Conservation (phyloP, 305 asterid species). For the Fraxinus sp. region DNA sequence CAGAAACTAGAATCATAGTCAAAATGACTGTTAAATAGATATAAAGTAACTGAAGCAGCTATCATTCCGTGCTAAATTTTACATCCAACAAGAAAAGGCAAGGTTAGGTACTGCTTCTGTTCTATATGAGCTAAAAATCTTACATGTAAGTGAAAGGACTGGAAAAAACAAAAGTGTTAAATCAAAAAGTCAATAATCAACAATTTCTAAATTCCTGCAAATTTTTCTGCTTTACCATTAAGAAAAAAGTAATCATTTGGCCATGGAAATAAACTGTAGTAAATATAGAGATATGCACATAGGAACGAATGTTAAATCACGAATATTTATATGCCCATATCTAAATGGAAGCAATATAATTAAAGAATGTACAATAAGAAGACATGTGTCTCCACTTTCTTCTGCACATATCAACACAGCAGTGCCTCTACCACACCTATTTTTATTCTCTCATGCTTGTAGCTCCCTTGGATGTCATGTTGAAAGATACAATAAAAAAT, state of each 20-base stretch:
- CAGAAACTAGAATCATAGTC: conserved; percentile 7
- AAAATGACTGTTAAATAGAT: neutral
- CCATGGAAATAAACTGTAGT: neutral
- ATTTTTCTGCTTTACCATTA: neutral
- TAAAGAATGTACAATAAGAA: conserved; percentile 7
- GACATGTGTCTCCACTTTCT: neutral
- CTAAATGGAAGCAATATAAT: conserved; percentile 5
- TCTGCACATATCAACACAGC: neutral
- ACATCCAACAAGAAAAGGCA: neutral
- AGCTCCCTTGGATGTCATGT: conserved; percentile 5
- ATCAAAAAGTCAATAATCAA: neutral
- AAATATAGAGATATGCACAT: neutral
- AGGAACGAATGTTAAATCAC: neutral
- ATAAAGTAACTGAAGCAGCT: neutral
- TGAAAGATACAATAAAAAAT: neutral
- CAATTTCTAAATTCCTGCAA: neutral
- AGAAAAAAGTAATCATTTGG: neutral
- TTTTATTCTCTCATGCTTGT: neutral
- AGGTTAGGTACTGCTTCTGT: neutral
- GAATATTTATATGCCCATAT: conserved; percentile 8
- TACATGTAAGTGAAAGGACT: neutral
- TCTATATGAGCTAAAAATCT: neutral
- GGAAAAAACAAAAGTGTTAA: neutral
- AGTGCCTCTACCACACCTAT: neutral
- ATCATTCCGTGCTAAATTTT: neutral